Conservation (phyloP, 805 yeast species). For the Saccharomyces jurei region DNA sequence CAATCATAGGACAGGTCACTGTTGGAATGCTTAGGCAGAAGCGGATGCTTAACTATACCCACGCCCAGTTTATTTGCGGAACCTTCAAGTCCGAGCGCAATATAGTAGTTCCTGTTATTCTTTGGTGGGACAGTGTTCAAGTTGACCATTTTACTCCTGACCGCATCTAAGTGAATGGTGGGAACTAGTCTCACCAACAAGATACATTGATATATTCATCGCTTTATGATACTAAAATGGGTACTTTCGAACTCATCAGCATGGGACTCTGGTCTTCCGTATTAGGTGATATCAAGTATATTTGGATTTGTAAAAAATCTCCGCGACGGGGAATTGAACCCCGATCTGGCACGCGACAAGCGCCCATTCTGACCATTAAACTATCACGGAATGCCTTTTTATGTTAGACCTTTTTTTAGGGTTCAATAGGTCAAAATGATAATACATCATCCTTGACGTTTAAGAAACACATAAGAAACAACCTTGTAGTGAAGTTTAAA, state of each 20-base stretch:
- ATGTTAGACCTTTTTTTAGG: too few species aligned
- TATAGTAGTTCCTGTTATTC: slow-evolving; percentile 36
- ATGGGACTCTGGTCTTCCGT: background rate
- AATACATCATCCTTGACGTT: too few species aligned
- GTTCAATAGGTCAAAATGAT: too few species aligned
- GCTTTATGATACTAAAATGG: background rate
- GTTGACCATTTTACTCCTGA: slow-evolving; percentile 21
- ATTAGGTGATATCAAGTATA: background rate
- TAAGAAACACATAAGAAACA: too few species aligned
- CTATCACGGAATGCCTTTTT: background rate
- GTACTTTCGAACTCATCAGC: background rate
- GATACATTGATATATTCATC: background rate
- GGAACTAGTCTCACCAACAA: background rate
- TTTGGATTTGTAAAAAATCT: too few species aligned
- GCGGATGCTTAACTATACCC: slow-evolving; percentile 73
- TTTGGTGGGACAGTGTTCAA: slow-evolving; percentile 24
- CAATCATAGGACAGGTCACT: slow-evolving; percentile 52
- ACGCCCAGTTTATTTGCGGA: slow-evolving; percentile 95
- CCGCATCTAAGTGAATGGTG: background rate
- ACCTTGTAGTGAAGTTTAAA: too few species aligned
- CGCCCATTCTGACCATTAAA: slow-evolving; percentile 3
- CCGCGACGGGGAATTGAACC: slow-evolving; percentile 1
- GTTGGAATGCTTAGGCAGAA: slow-evolving; percentile 15
- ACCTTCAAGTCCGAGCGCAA: slow-evolving; percentile 91
- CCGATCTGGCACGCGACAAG: slow-evolving; percentile 16